A percentile compares a stretch with the other conserved stretches of the same genome.
Conservation (phyloP, 2,329 filamentous ascomycete genomes). For the Fusarium pseudocircinatum region DNA sequence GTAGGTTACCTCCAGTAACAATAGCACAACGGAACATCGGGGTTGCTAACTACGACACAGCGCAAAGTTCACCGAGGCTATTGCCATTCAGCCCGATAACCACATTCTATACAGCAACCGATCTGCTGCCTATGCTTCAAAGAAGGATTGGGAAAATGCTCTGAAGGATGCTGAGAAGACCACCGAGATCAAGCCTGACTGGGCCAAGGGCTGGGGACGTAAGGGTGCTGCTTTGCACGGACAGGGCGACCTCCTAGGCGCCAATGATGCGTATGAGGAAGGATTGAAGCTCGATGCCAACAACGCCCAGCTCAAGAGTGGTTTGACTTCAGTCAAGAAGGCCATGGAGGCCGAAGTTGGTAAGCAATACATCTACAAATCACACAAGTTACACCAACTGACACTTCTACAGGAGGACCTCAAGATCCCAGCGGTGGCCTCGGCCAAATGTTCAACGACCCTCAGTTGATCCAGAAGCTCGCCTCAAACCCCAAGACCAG, state of each 20-base stretch:
- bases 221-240: conserved; percentile 94
- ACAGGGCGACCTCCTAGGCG: conserved; percentile 82
- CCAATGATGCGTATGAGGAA: conserved; percentile 90
- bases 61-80: conserved; percentile 93
- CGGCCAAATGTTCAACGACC: conserved; percentile 95
- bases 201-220: conserved; percentile 95
- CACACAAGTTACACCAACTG: not conserved
- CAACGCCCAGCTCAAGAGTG: conserved; percentile 93
- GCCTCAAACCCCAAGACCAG: conserved; percentile 95
- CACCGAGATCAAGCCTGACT: conserved; percentile 94
- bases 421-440: conserved; percentile 77
- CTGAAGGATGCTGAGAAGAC: conserved; percentile 93
- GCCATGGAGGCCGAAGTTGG: conserved; percentile 75
- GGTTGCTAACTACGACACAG: conserved; percentile 57
- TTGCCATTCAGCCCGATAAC: conserved; percentile 86
- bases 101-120: conserved; percentile 99
- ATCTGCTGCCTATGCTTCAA: conserved; percentile 86
- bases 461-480: conserved; percentile 88
- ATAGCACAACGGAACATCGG: not conserved
- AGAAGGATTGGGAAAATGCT: conserved; percentile 86
- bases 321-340: conserved; percentile 83
- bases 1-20: conserved; percentile 65
- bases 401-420: conserved; percentile 40
- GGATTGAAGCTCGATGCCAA: conserved; percentile 92
- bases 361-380: conserved; percentile 18